Evolutionary conservation across 257 asterid genomes (phyloP).

Genomic region (Forsythia suspensa): DNA sequence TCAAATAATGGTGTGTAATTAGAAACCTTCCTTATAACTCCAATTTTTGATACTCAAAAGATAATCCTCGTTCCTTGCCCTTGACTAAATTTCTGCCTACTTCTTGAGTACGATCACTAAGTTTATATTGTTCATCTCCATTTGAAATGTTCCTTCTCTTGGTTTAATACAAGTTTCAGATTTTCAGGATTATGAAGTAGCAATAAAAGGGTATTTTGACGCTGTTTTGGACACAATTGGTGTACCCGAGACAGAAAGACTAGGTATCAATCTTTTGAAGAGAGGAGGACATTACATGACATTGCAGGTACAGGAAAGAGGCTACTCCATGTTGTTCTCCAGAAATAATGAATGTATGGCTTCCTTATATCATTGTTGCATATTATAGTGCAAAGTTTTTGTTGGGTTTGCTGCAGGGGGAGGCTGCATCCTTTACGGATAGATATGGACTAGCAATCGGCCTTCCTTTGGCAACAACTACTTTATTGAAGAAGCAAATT

Average conservation of each 20-base stretch:
- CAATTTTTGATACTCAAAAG: background rate
- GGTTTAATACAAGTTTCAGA: slow-evolving; percentile 5
- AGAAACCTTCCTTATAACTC: background rate
- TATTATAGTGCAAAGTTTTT: slow-evolving; percentile 11
- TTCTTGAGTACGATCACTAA: background rate
- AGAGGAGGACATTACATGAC: slow-evolving; percentile 99
- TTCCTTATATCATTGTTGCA: background rate
- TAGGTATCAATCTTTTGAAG: slow-evolving; percentile 70
- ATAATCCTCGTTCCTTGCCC: background rate
- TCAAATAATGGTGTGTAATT: background rate
- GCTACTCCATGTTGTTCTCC: background rate
- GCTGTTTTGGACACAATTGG: slow-evolving; percentile 96
- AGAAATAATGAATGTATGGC: background rate
- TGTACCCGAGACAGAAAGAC: slow-evolving; percentile 76
- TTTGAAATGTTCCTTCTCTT: slow-evolving; percentile 1
- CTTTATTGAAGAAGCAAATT: slow-evolving; percentile 70
- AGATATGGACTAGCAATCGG: slow-evolving; percentile 79
- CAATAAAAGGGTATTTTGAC: slow-evolving; percentile 82
- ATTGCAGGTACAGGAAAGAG: slow-evolving; percentile 59
- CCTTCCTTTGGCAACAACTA: slow-evolving; percentile 67
- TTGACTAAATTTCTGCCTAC: background rate
- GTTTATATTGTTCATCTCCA: background rate
- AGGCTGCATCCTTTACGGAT: slow-evolving; percentile 82
- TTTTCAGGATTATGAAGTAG: slow-evolving; percentile 66
- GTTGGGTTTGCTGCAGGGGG: slow-evolving; percentile 61